Conservation (phyloP, 1,139 yeast genomes). For the Hanseniaspora sp. region DNA sequence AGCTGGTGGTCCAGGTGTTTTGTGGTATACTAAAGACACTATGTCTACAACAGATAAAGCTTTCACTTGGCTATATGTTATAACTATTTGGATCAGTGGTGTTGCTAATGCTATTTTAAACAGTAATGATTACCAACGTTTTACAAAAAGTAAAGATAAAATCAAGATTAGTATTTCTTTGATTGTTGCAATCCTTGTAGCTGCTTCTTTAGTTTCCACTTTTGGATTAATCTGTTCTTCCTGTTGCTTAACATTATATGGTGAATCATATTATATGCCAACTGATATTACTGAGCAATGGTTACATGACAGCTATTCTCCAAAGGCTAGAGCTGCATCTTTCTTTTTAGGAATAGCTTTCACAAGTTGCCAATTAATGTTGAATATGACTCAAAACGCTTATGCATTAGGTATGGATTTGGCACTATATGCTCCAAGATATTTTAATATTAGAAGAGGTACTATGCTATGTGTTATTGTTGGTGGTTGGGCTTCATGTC, state of each 20-base stretch:
- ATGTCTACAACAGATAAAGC: slow-evolving; percentile 20
- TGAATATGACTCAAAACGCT: slow-evolving; percentile 36
- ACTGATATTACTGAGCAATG: slow-evolving; percentile 25
- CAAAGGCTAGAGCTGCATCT: slow-evolving; percentile 32
- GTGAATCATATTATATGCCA: slow-evolving; percentile 30
- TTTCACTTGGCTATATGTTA: slow-evolving; percentile 27
- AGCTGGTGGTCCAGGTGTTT: slow-evolving; percentile 27
- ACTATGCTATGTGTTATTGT: slow-evolving; percentile 27
- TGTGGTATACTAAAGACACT: slow-evolving; percentile 19
- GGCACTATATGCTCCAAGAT: slow-evolving; percentile 34
- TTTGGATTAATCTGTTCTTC: slow-evolving; percentile 30
- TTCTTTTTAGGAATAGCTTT: slow-evolving; percentile 32
- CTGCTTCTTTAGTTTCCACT: slow-evolving; percentile 30
- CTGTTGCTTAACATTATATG: slow-evolving; percentile 25
- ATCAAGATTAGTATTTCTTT: slow-evolving; percentile 17
- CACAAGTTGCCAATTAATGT: slow-evolving; percentile 29
- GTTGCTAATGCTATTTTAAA: slow-evolving; percentile 30
- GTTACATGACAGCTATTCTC: slow-evolving; percentile 24
- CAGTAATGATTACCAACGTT: slow-evolving; percentile 31
- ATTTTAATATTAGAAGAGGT: slow-evolving; percentile 34
- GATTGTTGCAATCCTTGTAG: slow-evolving; percentile 11
- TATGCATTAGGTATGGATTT: slow-evolving; percentile 39
- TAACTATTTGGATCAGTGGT: slow-evolving; percentile 30
- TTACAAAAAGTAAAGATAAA: slow-evolving; percentile 23
- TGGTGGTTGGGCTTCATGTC: slow-evolving; percentile 27